phyloP scores from a whole-genome alignment of 768 basidiomycete genomes.

The Xanthoconium purpureum region DNA sequence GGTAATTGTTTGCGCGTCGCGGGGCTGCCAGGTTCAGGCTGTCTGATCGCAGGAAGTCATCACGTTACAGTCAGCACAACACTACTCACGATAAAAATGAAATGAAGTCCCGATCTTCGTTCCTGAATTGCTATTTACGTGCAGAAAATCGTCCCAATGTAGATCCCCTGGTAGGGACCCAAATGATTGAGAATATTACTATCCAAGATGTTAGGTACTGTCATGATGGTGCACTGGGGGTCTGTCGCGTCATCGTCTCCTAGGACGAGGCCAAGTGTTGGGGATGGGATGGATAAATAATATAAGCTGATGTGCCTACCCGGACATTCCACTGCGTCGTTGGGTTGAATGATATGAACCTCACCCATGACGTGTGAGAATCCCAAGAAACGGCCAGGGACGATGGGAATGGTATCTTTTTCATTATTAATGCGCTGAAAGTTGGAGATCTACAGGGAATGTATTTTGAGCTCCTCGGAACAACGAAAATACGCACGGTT shows the following conservation, averaged over 20 bases:
- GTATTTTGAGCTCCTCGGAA: not conserved
- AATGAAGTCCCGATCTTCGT: not conserved
- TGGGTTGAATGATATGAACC: constrained; percentile 39
- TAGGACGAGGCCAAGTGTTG: constrained; percentile 8
- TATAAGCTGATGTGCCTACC: constrained; percentile 22
- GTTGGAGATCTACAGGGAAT: constrained; percentile 17
- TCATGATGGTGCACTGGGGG: constrained; percentile 48
- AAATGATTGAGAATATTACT: constrained; percentile 54
- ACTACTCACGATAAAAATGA: constrained; percentile 5
- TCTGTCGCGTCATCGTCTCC: constrained; percentile 57
- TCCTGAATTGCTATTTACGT: constrained; percentile 17
- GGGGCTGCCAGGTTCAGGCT: not conserved
- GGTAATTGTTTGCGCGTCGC: not conserved
- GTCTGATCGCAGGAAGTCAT: not conserved
- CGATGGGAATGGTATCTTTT: constrained; percentile 51
- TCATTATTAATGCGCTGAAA: constrained; percentile 30
- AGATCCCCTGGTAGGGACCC: constrained; percentile 55
- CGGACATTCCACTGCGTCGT: constrained; percentile 40
- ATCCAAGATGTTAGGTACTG: constrained; percentile 52
- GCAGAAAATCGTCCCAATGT: constrained; percentile 48
- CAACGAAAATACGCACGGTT: constrained; percentile 12
- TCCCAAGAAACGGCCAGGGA: constrained; percentile 50
- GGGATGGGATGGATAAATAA: not conserved
- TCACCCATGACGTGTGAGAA: constrained; percentile 42
- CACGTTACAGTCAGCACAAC: not conserved